Evolutionary conservation across 2,329 filamentous ascomycete species (phyloP).

Genomic region (Pseudogymnoascus sp.): DNA sequence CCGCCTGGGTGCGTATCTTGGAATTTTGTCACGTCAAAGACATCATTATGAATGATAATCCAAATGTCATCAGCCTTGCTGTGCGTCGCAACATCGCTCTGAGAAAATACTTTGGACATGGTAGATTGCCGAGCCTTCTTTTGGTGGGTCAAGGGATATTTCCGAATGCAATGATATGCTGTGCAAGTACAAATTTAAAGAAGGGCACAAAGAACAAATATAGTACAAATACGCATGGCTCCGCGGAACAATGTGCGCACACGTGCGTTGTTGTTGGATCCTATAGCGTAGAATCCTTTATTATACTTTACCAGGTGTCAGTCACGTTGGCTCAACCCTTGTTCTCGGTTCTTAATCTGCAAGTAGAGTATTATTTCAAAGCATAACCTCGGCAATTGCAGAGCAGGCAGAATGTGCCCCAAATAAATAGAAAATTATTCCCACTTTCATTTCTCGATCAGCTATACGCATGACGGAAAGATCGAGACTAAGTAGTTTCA

Average conservation of each 20-base stretch:
- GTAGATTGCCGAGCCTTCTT: background rate
- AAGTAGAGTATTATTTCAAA: background rate
- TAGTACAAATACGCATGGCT: background rate
- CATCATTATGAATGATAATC: constrained; percentile 89
- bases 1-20: constrained; percentile 75
- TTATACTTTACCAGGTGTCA: background rate
- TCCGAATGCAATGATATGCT: background rate
- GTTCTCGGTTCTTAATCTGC: background rate
- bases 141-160: background rate
- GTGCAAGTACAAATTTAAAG: background rate
- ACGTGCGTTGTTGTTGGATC: background rate
- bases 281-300: background rate
- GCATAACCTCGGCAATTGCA: background rate
- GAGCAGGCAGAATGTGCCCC: background rate
- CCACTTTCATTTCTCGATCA: background rate
- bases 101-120: constrained; percentile 84
- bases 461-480: background rate
- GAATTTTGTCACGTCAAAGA: constrained; percentile 89
- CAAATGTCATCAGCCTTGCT: constrained; percentile 81
- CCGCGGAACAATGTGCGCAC: background rate
- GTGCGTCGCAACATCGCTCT: constrained; percentile 80
- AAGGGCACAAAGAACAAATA: background rate
- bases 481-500: background rate
- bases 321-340: background rate
- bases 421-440: background rate